Base-by-base conservation (phyloP, 2,329 filamentous ascomycete species). In the Epicoccum sorghinum region DNA sequence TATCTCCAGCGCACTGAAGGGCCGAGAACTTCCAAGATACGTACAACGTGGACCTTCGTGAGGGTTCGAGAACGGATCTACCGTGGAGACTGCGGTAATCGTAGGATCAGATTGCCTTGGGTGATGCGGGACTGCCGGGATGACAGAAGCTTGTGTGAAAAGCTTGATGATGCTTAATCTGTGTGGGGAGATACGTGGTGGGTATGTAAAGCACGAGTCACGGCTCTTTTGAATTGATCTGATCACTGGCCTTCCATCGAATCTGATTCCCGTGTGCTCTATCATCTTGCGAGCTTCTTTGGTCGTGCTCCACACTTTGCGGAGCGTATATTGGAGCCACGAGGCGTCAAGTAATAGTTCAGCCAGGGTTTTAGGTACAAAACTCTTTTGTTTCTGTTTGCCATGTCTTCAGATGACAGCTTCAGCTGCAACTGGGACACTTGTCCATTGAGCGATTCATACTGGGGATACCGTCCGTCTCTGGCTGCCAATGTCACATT, bases 391-490 rank as follows among this genome's bases (percentile, higher is more conserved):
- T 32, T 5, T 12, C 37, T 3, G 6, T 4, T 14, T 10, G 25
- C 8, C 1, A 55, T 55, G 52, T 24, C 32, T 10, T 47, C 52
- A 18, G 47, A 42, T 1, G 47, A 52, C 23, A 47, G 47, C 43
- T 24, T 12, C 3, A 33, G 39, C 8, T 56, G 53, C 30, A 56
- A 32, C 5, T 48, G 38, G 29, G 43, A 52, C 30, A 56, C 53
- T 14, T 56, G 53, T 9, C 47, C 53, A 7, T 47, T 55, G n/a
- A 32, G 33, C 18, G 47, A 65, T 7, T 76, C 73, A 18, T 77
- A 78, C 55, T 81, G 78, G 68, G 70, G 69, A 25, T 81, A 81
- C 64, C 69, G 67, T 12, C 79, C 79, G 4, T 75, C 73, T 1
- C 59, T 80, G 2, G 59, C 66, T 27, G 77, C 75, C 6, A 80